phyloP scores from a whole-genome alignment of 1,139 yeast genomes.

The Chernovozyma aurita region DNA sequence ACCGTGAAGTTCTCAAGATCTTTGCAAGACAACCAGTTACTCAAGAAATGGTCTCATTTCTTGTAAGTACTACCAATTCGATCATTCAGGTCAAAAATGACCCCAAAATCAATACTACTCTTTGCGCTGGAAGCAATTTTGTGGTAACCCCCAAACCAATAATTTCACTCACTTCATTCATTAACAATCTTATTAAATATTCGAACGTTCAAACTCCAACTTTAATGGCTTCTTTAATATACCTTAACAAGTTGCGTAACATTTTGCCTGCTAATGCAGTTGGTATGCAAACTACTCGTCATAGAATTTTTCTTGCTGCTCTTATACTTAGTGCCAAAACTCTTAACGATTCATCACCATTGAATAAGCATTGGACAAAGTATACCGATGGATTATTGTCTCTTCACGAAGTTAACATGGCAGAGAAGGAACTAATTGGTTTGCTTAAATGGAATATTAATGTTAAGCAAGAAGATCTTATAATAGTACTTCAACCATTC shows the following conservation, averaged over 20 bases:
- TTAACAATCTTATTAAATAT: conserved; percentile 63
- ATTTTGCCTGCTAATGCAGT: conserved; percentile 83
- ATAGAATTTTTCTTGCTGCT: conserved; percentile 85
- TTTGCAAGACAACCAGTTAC: conserved; percentile 77
- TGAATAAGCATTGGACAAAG: conserved; percentile 92
- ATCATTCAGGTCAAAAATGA: conserved; percentile 55
- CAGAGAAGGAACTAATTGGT: conserved; percentile 81
- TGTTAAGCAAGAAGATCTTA: conserved; percentile 65
- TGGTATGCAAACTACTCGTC: conserved; percentile 92
- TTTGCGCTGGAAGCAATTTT: conserved; percentile 12
- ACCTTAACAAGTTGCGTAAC: conserved; percentile 69
- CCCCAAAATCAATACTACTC: conserved; percentile 8
- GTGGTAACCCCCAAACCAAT: conserved; percentile 20
- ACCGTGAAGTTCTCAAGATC: conserved; percentile 59
- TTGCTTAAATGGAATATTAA: conserved; percentile 81
- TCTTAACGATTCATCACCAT: conserved; percentile 88
- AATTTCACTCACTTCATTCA: conserved; percentile 53
- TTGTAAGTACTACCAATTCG: conserved; percentile 76
- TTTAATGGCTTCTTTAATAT: conserved; percentile 84
- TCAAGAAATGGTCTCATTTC: conserved; percentile 72
- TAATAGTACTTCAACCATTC: conserved; percentile 68
- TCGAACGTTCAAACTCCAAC: conserved; percentile 96
- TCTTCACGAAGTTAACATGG: conserved; percentile 78
- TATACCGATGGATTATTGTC: conserved; percentile 82
- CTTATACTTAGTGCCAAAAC: conserved; percentile 86